Evolutionary conservation across 2,329 filamentous ascomycete genomes (phyloP).

Genomic region (Trichophyton simii): DNA sequence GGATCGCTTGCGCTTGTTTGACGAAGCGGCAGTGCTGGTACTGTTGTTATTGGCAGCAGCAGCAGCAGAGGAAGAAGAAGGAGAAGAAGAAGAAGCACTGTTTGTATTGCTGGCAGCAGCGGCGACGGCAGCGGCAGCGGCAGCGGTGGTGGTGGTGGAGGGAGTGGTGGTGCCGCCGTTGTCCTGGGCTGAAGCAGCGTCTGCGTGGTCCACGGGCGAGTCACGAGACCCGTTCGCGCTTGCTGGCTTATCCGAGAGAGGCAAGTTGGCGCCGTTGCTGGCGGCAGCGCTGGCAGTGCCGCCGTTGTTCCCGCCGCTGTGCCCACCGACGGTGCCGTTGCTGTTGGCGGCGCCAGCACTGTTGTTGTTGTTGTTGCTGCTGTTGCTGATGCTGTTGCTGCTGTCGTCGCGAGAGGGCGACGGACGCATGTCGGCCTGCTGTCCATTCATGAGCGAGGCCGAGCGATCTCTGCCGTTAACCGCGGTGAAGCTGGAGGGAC

Average conservation of each 20-base stretch:
- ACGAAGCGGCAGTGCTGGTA: neutral
- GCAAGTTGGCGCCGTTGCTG: conserved; percentile 1
- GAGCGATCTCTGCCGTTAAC: conserved; percentile 31
- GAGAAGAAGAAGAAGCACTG: neutral
- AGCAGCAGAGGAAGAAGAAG: neutral
- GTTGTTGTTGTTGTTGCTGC: neutral
- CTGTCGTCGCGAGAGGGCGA: neutral
- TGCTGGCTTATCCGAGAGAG: neutral
- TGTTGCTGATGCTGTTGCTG: neutral
- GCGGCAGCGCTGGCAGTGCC: neutral
- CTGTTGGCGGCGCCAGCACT: neutral
- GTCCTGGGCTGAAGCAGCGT: neutral
- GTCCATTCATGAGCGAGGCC: conserved; percentile 9
- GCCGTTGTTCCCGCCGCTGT: neutral
- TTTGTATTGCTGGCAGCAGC: too few species aligned
- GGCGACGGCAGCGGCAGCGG: neutral
- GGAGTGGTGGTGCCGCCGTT: neutral
- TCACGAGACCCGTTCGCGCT: neutral
- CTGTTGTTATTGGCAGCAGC: neutral
- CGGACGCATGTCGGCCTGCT: conserved; percentile 11
- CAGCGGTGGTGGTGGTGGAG: too few species aligned
- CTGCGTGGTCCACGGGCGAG: neutral
- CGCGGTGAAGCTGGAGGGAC: conserved; percentile 35
- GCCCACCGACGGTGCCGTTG: neutral
- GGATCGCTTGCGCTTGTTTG: conserved; percentile 53